A percentile compares a stretch with the other conserved stretches of the same genome.
Evolutionary conservation across 176 grass and related monocot genomes (phyloP).

Genomic region (Aechmea fasciata): DNA sequence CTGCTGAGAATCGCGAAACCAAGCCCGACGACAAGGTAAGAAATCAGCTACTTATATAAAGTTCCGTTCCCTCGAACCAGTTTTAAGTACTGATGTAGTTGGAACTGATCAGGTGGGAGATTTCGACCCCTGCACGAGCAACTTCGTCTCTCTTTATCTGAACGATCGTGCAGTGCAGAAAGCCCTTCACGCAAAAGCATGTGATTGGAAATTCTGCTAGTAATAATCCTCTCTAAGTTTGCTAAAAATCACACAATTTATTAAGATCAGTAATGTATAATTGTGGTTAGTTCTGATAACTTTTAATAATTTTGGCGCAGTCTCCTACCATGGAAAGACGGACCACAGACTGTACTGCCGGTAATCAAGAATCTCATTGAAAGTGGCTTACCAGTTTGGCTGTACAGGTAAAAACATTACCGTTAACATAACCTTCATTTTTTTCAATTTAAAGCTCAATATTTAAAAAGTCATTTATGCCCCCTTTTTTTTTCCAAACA

Average conservation of each 20-base stretch:
- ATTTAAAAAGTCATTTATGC: not conserved
- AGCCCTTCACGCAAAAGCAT: slow-evolving; percentile 28
- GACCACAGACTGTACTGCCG: not conserved
- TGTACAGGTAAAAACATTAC: not conserved
- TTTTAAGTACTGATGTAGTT: not conserved
- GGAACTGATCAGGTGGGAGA: slow-evolving; percentile 3
- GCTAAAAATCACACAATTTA: not conserved
- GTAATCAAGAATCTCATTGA: not conserved
- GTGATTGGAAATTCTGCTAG: slow-evolving; percentile 31
- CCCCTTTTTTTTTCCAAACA: not conserved
- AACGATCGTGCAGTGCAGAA: slow-evolving; percentile 41
- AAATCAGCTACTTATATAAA: not conserved
- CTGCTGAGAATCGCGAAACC: no score
- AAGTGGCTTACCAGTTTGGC: not conserved
- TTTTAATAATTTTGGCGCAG: not conserved
- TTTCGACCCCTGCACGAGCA: not conserved
- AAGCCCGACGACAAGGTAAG: not conserved
- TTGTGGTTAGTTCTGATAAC: not conserved
- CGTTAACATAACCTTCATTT: not conserved
- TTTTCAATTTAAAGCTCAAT: not conserved
- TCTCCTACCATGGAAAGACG: not conserved
- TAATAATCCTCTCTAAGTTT: slow-evolving; percentile 6
- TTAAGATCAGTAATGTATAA: no score
- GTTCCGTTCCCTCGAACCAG: not conserved
- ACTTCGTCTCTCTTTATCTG: slow-evolving; percentile 20